These are phyloP conservation scores for Fomitopsis serialis DNA, from an alignment of 768 basidiomycete species.

Conservation along the genomic window DNA sequence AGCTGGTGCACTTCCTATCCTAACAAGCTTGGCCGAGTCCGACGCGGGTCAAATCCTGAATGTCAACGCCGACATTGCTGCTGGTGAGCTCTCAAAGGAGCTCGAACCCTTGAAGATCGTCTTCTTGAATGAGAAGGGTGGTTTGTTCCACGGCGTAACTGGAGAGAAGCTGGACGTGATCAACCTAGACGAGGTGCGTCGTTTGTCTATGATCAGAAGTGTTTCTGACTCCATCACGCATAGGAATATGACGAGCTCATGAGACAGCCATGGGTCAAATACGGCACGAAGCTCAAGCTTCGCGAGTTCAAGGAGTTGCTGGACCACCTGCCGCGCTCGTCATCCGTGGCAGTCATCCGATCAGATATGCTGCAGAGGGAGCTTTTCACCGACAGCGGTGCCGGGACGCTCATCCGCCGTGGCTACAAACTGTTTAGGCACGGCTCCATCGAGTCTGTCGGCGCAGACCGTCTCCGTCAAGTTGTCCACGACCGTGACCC, in stretches of 20 bases:
- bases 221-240: neutral
- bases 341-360: conserved; percentile 97
- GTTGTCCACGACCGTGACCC: conserved; percentile 95
- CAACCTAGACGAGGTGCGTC: conserved; percentile 87
- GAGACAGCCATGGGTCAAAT: conserved; percentile 99
- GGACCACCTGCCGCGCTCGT: conserved; percentile 95
- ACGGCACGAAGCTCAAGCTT: conserved; percentile 97
- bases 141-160: conserved; percentile 94
- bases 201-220: neutral
- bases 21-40: conserved; percentile 92
- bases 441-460: conserved; percentile 71
- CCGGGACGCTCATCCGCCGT: conserved; percentile 95
- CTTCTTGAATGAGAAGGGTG: conserved; percentile 97
- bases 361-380: conserved; percentile 92
- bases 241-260: conserved; percentile 94
- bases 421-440: conserved; percentile 98
- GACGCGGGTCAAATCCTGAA: conserved; percentile 97
- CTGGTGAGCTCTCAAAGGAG: conserved; percentile 96
- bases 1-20: conserved; percentile 92
- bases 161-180: conserved; percentile 95
- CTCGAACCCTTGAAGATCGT: conserved; percentile 98
- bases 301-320: conserved; percentile 99
- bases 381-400: conserved; percentile 96
- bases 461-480: conserved; percentile 91
- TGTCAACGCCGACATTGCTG: conserved; percentile 98